Conservation (phyloP, 768 basidiomycete species). For the Trametes elegans region DNA sequence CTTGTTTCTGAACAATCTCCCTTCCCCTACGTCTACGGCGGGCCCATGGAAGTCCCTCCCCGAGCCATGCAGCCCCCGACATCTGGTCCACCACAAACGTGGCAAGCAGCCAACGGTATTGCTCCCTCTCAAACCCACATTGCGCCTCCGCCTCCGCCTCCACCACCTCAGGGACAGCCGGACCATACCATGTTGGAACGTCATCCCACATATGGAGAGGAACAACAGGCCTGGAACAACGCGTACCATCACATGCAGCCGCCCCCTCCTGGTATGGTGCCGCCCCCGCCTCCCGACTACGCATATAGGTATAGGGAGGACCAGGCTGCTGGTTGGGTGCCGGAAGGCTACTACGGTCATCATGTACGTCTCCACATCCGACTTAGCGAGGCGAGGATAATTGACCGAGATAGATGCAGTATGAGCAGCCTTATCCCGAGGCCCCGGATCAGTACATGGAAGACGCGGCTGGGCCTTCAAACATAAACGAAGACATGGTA, state of each 20-base stretch:
- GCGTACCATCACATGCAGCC: constrained; percentile 43
- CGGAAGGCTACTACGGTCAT: constrained; percentile 19
- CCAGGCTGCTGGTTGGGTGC: constrained; percentile 42
- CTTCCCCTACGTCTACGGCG: constrained; percentile 23
- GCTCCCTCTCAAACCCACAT: constrained; percentile 65
- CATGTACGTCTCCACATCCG: constrained; percentile 10
- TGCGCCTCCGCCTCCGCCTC: constrained; percentile 18
- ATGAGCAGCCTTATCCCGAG: constrained; percentile 57
- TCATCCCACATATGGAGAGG: constrained; percentile 45
- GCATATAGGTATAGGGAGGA: constrained; percentile 67
- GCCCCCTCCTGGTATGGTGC: constrained; percentile 43
- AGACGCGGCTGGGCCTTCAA: constrained; percentile 47
- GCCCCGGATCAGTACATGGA: constrained; percentile 49
- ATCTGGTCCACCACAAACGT: constrained; percentile 55
- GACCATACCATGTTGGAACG: constrained; percentile 45
- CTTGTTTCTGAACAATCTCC: constrained; percentile 10
- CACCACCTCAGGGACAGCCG: constrained; percentile 6
- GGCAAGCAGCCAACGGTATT: constrained; percentile 62
- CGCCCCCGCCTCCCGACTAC: constrained; percentile 44
- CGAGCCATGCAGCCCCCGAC: constrained; percentile 45
- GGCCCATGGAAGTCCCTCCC: constrained; percentile 28
- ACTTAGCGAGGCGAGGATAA: not conserved
- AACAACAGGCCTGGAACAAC: constrained; percentile 48
- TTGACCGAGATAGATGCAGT: constrained; percentile 35
- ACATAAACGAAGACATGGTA: constrained; percentile 40